Base-by-base conservation (phyloP, 2,329 filamentous ascomycete species). In the Lachnellula hyalina region DNA sequence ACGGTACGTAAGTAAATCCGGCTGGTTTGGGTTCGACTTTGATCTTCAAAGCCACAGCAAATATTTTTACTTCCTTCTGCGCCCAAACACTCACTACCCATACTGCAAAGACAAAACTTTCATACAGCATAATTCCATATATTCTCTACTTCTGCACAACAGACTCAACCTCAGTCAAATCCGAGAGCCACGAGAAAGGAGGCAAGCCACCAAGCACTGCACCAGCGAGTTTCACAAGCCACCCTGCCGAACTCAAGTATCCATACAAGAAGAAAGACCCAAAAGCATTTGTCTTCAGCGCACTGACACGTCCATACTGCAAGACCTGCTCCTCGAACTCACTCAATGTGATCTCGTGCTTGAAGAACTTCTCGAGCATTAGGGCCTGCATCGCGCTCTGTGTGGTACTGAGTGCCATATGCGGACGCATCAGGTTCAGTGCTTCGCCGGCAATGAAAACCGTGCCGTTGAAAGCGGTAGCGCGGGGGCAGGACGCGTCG, bases 401-500 rank as follows among this genome's bases (percentile, higher is more conserved):
- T 11, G 53, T 50, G 5, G 41, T 19, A 23, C 51, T 53, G 15
- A 46, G 12, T 21, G 40, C 54, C n/a, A 56, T 14, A 23, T 56
- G 54, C 11, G 54, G 54, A 3, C 54, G 50, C 38, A 56, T 47
- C 5, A 42, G 7, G n/a, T 45, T 28, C 9, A 51, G 11, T 9
- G 54, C 51, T 11, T 56, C 56, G 12, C 74, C 74, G 2, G 75
- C 64, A 2, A 77, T 58, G 15, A 77, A 57, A 0, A 76, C 64
- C 52, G 69, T 73, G 0, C 71, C 73, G 35, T 66, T 65, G 19
- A 70, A 57, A 49, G 70, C 74, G 52, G 70, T 65, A 40, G 73
- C 64, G 14, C 61, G 57, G 0, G 69, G 67, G n/a, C 67, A 68
- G 3, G 72, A 50, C 1, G 72, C 70, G 51, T 75, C 73, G 4